Conservation (phyloP, 176 grass and related monocot genomes). For the Lolium perenne region DNA sequence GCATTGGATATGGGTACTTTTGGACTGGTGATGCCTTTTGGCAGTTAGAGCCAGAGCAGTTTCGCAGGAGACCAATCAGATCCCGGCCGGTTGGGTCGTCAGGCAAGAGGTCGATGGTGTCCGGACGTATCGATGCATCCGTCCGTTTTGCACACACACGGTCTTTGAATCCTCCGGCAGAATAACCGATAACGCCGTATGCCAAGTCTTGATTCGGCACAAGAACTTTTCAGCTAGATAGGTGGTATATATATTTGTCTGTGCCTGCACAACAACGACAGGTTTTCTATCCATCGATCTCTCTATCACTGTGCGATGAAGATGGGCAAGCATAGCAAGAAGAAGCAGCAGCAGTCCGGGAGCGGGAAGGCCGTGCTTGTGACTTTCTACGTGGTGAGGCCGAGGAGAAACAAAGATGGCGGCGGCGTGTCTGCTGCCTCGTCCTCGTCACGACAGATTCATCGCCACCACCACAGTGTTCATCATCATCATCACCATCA, state of each 20-base stretch:
- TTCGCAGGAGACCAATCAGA: slow-evolving; percentile 30
- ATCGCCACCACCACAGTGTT: slow-evolving; percentile 12
- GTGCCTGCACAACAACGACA: neutral
- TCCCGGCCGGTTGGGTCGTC: neutral
- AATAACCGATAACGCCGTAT: neutral
- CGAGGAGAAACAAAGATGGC: neutral
- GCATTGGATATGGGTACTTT: neutral
- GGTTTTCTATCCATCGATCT: neutral
- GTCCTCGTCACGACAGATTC: neutral
- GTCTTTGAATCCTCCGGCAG: slow-evolving; percentile 44
- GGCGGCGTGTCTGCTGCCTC: neutral
- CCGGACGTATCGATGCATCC: slow-evolving; percentile 27
- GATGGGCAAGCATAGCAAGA: slow-evolving; percentile 13
- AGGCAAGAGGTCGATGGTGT: slow-evolving; percentile 6
- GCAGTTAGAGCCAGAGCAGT: slow-evolving; percentile 23
- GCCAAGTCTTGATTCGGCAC: neutral
- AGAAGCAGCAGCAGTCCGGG: slow-evolving; percentile 11
- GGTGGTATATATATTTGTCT: neutral
- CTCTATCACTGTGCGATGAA: slow-evolving; percentile 15
- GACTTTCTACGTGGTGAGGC: slow-evolving; percentile 31
- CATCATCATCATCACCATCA: neutral
- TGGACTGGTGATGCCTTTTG: slow-evolving; percentile 34
- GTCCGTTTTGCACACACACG: slow-evolving; percentile 23
- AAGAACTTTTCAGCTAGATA: neutral
- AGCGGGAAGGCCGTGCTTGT: slow-evolving; percentile 31